Evolutionary conservation across 2,329 filamentous ascomycete genomes (phyloP).

Genomic region (Albophoma yamanashiensis): DNA sequence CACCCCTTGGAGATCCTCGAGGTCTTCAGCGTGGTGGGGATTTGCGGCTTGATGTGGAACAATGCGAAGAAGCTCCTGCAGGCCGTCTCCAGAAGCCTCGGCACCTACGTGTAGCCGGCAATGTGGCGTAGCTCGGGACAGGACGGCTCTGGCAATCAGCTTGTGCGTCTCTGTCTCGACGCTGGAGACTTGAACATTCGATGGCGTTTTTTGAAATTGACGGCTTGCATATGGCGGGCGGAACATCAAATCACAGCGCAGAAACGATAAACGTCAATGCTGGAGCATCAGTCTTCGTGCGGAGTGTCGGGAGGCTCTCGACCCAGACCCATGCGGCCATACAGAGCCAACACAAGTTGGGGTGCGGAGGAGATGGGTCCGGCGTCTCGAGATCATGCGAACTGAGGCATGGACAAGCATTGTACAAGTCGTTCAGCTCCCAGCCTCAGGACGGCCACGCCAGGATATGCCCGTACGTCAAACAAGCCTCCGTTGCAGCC

Average conservation of each 20-base stretch:
- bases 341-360: not conserved
- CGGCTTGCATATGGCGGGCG: not conserved
- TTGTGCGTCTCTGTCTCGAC: not conserved
- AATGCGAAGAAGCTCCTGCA: constrained; percentile 20
- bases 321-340: not conserved
- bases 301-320: not conserved
- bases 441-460: not conserved
- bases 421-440: not conserved
- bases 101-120: constrained; percentile 3
- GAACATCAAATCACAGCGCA: not conserved
- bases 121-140: not conserved
- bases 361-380: not conserved
- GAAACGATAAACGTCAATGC: not conserved
- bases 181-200: not conserved
- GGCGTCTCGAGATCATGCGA: not conserved
- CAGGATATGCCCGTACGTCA: not conserved
- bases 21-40: constrained; percentile 39
- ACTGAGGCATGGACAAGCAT: not conserved
- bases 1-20: constrained; percentile 44
- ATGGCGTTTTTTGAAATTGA: too few species aligned
- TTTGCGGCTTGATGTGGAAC: constrained; percentile 30
- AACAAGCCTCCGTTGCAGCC: not conserved
- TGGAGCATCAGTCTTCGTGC: not conserved
- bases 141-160: not conserved
- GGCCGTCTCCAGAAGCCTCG: constrained; percentile 9